Conservation (phyloP, 345 rosid species). For the Dipteronia sinensis region DNA sequence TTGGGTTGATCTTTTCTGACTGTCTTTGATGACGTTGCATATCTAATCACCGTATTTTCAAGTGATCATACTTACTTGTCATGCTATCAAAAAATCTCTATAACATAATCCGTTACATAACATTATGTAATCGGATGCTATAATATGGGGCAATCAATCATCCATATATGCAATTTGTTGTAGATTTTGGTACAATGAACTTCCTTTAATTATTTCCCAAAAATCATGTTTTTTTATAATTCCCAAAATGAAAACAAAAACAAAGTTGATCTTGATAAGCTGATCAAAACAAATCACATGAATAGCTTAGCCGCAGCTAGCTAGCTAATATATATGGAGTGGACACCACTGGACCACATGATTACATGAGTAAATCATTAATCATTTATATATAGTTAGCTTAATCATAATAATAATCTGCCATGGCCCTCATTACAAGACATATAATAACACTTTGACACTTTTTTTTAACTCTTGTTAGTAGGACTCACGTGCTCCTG, state of each 20-base stretch:
- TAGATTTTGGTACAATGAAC: not conserved
- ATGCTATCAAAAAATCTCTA: too few relatives aligned
- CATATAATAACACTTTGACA: too few relatives aligned
- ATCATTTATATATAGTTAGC: not conserved
- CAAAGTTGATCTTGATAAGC: too few relatives aligned
- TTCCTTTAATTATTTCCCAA: not conserved
- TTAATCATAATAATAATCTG: not conserved
- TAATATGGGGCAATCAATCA: too few relatives aligned
- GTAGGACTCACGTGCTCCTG: constrained; percentile 21
- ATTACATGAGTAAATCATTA: not conserved
- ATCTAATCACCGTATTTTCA: too few relatives aligned
- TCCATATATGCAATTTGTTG: not conserved
- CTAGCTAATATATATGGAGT: not conserved
- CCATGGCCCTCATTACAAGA: too few relatives aligned
- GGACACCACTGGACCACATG: too few relatives aligned
- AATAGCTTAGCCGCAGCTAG: not conserved
- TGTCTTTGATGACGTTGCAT: too few relatives aligned
- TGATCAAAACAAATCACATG: not conserved
- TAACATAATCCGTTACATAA: too few relatives aligned
- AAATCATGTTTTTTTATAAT: not conserved
- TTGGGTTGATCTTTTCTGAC: too few relatives aligned
- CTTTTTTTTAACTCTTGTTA: constrained; percentile 1
- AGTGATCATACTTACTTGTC: too few relatives aligned
- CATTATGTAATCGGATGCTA: too few relatives aligned
- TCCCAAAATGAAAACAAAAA: constrained; percentile 10